phyloP scores from a whole-genome alignment of 164 flowering plant genomes.

The Vitis rupestris region DNA sequence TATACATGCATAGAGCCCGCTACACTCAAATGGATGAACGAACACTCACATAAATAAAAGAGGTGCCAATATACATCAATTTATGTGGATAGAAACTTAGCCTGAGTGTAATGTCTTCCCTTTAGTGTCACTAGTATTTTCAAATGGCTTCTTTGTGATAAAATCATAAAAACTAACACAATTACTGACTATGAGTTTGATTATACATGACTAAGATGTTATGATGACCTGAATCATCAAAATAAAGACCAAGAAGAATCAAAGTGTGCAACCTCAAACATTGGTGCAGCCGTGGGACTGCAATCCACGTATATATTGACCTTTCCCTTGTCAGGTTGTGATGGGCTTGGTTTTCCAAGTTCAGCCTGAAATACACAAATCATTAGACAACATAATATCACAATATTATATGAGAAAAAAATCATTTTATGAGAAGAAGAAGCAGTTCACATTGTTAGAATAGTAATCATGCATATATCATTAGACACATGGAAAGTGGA shows the following conservation, averaged over 20 bases:
- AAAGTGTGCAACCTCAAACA: slow-evolving; percentile 65
- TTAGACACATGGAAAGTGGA: background rate
- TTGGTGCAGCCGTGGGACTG: slow-evolving; percentile 87
- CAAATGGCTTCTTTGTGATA: too few species aligned
- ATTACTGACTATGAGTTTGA: too few species aligned
- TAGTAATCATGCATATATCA: background rate
- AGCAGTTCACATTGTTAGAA: background rate
- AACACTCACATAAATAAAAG: too few species aligned
- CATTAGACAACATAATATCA: slow-evolving; percentile 4
- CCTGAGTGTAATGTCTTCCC: too few species aligned
- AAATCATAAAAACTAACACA: too few species aligned
- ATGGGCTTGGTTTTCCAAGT: slow-evolving; percentile 74
- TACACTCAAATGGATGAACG: too few species aligned
- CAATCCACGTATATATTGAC: slow-evolving; percentile 77
- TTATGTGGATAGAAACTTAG: too few species aligned
- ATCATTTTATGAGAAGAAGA: background rate
- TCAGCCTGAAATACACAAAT: slow-evolving; percentile 64
- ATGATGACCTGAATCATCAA: background rate
- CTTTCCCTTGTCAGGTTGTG: slow-evolving; percentile 80
- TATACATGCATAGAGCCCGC: too few species aligned
- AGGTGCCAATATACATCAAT: too few species aligned
- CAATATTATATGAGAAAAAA: background rate
- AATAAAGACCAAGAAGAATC: background rate
- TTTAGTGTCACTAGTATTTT: too few species aligned
- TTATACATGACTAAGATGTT: background rate